These are phyloP conservation scores for Parastagonospora nodorum DNA, from an alignment of 2,329 filamentous ascomycete species.

Conservation along the genomic window DNA sequence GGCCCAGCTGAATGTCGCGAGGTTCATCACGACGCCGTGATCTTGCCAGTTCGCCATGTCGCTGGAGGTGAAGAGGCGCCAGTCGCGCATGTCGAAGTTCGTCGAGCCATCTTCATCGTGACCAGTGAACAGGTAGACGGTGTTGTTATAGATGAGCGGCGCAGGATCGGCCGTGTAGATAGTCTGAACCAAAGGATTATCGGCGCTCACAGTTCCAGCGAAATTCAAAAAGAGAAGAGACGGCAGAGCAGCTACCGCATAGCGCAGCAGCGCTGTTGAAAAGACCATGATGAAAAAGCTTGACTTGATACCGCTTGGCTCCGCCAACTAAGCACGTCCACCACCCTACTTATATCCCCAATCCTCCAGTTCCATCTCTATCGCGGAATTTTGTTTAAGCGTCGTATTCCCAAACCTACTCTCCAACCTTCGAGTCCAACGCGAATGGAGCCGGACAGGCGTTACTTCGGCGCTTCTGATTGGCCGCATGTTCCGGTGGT, in stretches of 20 bases:
- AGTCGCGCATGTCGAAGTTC: conserved; percentile 19
- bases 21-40: conserved; percentile 15
- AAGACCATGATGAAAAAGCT: background rate
- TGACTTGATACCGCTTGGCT: background rate
- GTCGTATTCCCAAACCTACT: background rate
- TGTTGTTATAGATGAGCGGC: conserved; percentile 17
- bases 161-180: conserved; percentile 20
- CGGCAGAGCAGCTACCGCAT: background rate
- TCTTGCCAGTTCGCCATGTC: conserved; percentile 26
- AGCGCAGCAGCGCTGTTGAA: background rate
- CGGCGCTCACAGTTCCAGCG: conserved; percentile 8
- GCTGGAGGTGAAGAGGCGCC: conserved; percentile 15
- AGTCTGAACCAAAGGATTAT: conserved; percentile 21
- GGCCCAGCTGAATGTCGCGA: conserved; percentile 18
- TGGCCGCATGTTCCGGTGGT: background rate
- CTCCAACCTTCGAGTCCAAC: too few relatives aligned
- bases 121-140: conserved; percentile 19
- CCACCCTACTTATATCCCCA: background rate
- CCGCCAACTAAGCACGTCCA: background rate
- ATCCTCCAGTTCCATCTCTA: background rate
- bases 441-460: too few relatives aligned
- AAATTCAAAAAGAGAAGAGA: background rate
- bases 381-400: background rate
- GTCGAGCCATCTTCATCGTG: conserved; percentile 21
- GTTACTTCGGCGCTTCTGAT: background rate